A percentile compares a stretch with the other conserved stretches of the same genome.
Conservation (phyloP, 257 asterid species). For the Verbascum thapsus region DNA sequence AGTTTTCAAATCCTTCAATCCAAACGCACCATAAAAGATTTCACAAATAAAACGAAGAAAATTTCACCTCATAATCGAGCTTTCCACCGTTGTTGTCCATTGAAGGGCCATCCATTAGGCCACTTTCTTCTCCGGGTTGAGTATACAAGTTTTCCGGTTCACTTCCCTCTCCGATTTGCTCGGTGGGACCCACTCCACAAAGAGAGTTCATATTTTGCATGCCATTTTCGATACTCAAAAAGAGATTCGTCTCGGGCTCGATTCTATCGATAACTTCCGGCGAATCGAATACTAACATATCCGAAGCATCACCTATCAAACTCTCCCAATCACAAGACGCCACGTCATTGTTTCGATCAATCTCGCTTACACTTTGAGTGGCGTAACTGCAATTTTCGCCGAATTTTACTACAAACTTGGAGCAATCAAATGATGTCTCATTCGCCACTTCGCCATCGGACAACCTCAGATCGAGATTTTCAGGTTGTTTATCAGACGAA, state of each 20-base stretch:
- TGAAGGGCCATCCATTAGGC: conserved; percentile 41
- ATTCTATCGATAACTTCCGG: conserved; percentile 49
- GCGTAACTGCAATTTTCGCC: conserved; percentile 41
- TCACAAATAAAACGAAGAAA: background rate
- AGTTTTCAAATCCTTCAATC: too few relatives aligned
- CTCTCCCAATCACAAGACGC: conserved; percentile 75
- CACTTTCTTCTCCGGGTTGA: conserved; percentile 66
- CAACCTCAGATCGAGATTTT: conserved; percentile 36
- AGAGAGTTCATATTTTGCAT: conserved; percentile 38
- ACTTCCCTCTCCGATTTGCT: conserved; percentile 43
- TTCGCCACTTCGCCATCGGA: conserved; percentile 37
- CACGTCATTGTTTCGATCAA: conserved; percentile 48
- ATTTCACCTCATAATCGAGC: conserved; percentile 58
- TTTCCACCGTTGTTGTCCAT: conserved; percentile 41
- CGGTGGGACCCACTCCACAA: conserved; percentile 36
- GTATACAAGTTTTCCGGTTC: conserved; percentile 54
- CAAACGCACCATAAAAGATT: too few relatives aligned
- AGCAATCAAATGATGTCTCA: conserved; percentile 53
- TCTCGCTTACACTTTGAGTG: conserved; percentile 40
- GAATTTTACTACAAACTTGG: conserved; percentile 52
- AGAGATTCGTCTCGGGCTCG: conserved; percentile 44
- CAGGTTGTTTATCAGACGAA: conserved; percentile 54
- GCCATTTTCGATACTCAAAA: conserved; percentile 31
- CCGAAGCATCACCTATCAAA: conserved; percentile 60
- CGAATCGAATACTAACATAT: conserved; percentile 67